A percentile compares a stretch with the other conserved stretches of the same genome.
phyloP scores from a whole-genome alignment of 257 asterid species.

The Echites panduratus region DNA sequence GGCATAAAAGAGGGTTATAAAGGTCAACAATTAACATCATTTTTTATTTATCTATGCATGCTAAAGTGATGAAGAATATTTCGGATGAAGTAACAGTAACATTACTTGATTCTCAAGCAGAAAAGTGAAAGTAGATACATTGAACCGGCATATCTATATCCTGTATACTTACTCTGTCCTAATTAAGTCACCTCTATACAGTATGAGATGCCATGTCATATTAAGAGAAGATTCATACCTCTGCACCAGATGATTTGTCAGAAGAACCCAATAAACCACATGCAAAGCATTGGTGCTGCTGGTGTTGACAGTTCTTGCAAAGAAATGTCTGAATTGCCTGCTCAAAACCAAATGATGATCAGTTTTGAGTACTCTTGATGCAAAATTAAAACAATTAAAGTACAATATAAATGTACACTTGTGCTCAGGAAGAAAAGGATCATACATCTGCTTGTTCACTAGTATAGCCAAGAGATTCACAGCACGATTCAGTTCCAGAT shows the following conservation, averaged over 20 bases:
- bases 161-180: background rate
- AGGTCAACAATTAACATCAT: background rate
- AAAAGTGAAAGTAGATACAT: background rate
- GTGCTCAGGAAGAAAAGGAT: slow-evolving; percentile 9
- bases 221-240: slow-evolving; percentile 38
- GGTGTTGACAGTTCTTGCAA: slow-evolving; percentile 61
- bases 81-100: background rate
- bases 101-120: background rate
- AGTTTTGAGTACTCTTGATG: background rate
- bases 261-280: slow-evolving; percentile 70
- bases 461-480: slow-evolving; percentile 64
- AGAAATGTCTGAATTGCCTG: slow-evolving; percentile 56
- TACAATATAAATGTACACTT: background rate
- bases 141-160: background rate
- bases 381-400: background rate
- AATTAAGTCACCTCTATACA: background rate
- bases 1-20: background rate
- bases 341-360: slow-evolving; percentile 2
- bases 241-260: slow-evolving; percentile 47
- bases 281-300: slow-evolving; percentile 58
- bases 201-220: background rate
- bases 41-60: background rate
- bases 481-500: slow-evolving; percentile 46
- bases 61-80: background rate
- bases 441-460: slow-evolving; percentile 42